Conservation (phyloP, 2,329 filamentous ascomycete genomes). For the Pseudocercospora vitis region DNA sequence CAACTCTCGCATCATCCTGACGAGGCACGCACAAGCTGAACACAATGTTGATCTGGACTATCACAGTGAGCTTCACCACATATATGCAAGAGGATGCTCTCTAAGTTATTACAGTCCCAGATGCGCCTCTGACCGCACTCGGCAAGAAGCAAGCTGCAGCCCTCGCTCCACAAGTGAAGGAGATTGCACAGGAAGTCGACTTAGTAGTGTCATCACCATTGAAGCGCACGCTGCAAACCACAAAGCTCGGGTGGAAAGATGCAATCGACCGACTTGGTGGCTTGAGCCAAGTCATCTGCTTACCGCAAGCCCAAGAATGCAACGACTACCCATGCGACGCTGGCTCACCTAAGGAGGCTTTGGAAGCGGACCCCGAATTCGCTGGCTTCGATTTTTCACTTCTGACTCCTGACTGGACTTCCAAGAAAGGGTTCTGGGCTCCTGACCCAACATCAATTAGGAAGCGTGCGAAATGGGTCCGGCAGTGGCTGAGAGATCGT, state of each 20-base stretch:
- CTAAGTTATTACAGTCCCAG: conserved; percentile 28
- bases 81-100: not conserved
- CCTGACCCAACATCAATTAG: conserved; percentile 23
- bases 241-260: conserved; percentile 32
- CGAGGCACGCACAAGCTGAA: conserved; percentile 38
- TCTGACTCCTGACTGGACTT: conserved; percentile 35
- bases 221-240: conserved; percentile 37
- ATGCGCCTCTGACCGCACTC: conserved; percentile 36
- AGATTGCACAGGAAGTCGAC: conserved; percentile 31
- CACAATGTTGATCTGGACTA: conserved; percentile 39
- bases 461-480: conserved; percentile 34
- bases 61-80: conserved; percentile 26
- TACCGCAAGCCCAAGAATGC: conserved; percentile 38
- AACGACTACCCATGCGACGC: conserved; percentile 38
- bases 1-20: conserved; percentile 36
- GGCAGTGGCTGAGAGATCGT: conserved; percentile 34
- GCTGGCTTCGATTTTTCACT: conserved; percentile 32
- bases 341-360: conserved; percentile 28
- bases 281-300: conserved; percentile 31
- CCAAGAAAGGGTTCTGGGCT: conserved; percentile 35
- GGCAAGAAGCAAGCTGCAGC: conserved; percentile 38
- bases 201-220: conserved; percentile 36
- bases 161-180: conserved; percentile 26
- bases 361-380: conserved; percentile 33
- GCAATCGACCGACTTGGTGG: conserved; percentile 34